These are phyloP conservation scores for Kuraishia borneana DNA, from an alignment of 805 yeast species.

Conservation along the genomic window DNA sequence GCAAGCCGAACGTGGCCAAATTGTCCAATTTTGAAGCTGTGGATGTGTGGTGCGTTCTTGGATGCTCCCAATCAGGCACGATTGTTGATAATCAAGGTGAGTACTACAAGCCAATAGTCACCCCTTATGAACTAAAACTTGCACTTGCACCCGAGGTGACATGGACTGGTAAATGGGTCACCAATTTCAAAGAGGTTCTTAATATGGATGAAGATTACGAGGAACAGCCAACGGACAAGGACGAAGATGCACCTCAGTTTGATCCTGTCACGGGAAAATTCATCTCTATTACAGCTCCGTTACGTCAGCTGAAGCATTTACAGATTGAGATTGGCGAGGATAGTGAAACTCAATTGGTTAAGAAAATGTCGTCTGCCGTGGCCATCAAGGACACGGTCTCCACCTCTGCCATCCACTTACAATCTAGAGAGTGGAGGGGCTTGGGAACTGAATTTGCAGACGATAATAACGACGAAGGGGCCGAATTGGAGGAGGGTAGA, in stretches of 20 bases:
- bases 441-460: constrained; percentile 70
- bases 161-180: constrained; percentile 94
- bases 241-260: constrained; percentile 69
- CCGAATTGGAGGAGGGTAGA: constrained; percentile 71
- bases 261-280: constrained; percentile 81
- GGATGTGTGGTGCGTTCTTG: constrained; percentile 89
- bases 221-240: constrained; percentile 11
- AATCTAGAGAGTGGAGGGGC: constrained; percentile 74
- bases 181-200: constrained; percentile 55
- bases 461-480: constrained; percentile 39
- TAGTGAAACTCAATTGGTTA: constrained; percentile 30
- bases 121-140: constrained; percentile 82
- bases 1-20: constrained; percentile 96
- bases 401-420: constrained; percentile 73
- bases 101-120: constrained; percentile 82
- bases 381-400: constrained; percentile 72
- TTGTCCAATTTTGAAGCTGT: constrained; percentile 91
- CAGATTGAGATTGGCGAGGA: constrained; percentile 36
- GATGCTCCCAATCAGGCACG: constrained; percentile 92
- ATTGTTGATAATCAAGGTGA: constrained; percentile 70
- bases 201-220: constrained; percentile 22
- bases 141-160: constrained; percentile 66
- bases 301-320: constrained; percentile 55
- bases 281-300: constrained; percentile 61
- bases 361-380: constrained; percentile 46